Conservation (phyloP, 225 moss, liverwort and hornwort genomes). For the Climacium dendroides region DNA sequence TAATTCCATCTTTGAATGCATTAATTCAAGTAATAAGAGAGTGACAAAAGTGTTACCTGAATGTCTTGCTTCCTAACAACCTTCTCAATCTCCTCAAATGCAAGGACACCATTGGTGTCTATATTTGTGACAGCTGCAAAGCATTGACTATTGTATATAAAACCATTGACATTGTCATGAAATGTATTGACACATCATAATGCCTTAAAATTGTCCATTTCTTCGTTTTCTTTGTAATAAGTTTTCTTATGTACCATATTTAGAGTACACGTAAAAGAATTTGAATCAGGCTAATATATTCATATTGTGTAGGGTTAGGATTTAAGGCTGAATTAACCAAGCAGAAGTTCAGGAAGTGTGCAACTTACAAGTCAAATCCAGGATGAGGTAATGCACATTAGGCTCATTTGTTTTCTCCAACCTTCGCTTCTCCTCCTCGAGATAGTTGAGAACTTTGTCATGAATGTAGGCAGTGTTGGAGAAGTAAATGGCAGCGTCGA, state of each 20-base stretch:
- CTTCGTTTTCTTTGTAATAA: background rate
- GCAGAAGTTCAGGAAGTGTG: background rate
- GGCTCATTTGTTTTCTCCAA: background rate
- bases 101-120: constrained; percentile 46
- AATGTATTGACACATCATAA: background rate
- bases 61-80: constrained; percentile 28
- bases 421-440: constrained; percentile 16
- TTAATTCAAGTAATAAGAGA: too few species aligned
- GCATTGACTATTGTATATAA: background rate
- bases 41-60: constrained; percentile 9
- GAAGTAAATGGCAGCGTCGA: constrained; percentile 63
- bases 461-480: constrained; percentile 59
- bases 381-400: constrained; percentile 33
- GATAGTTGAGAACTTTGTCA: constrained; percentile 30
- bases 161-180: background rate
- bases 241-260: background rate
- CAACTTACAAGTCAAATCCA: constrained; percentile 34
- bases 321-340: background rate
- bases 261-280: background rate
- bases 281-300: background rate
- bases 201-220: background rate
- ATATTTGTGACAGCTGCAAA: constrained; percentile 48
- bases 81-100: constrained; percentile 33
- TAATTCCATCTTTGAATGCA: too few species aligned
- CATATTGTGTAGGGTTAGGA: background rate